Evolutionary conservation across 495 filamentous ascomycete genomes (phyloP).

Genomic region (Hypoxylon lenormandii): DNA sequence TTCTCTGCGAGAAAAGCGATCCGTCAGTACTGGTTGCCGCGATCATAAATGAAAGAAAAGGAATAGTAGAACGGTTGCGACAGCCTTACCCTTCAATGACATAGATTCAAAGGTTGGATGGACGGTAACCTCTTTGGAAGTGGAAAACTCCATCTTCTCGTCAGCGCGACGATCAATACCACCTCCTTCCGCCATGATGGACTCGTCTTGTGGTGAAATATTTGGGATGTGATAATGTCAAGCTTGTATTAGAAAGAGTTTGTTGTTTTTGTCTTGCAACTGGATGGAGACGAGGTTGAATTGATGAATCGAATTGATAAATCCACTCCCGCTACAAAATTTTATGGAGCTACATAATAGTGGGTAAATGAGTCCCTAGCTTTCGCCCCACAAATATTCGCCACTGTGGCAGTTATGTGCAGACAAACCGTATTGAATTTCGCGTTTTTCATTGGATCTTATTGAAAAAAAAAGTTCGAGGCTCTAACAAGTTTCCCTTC

Average conservation of each 20-base stretch:
- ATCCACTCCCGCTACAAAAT: slow-evolving; percentile 12
- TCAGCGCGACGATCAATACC: slow-evolving; percentile 91
- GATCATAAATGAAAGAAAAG: background rate
- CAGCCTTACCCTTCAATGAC: slow-evolving; percentile 72
- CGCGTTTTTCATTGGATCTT: slow-evolving; percentile 23
- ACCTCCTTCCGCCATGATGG: slow-evolving; percentile 81
- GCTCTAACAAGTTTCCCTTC: slow-evolving; percentile 23
- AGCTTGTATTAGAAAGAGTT: background rate
- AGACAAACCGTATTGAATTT: background rate
- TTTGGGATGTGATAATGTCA: background rate
- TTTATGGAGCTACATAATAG: slow-evolving; percentile 23
- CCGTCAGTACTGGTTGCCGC: slow-evolving; percentile 10
- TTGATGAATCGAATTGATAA: slow-evolving; percentile 26
- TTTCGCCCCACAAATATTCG: background rate
- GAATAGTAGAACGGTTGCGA: too few species aligned
- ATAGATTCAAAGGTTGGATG: slow-evolving; percentile 69
- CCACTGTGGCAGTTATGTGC: slow-evolving; percentile 18
- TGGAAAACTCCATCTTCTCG: slow-evolving; percentile 97
- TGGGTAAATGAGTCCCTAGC: too few species aligned
- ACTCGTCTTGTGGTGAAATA: slow-evolving; percentile 14
- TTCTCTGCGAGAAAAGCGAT: slow-evolving; percentile 68
- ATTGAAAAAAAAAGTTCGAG: slow-evolving; percentile 23
- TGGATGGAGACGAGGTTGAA: slow-evolving; percentile 3
- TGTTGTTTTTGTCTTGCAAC: slow-evolving; percentile 3
- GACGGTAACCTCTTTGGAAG: slow-evolving; percentile 97